Percentiles rank a stretch among this genome's conserved stretches.
phyloP scores from a whole-genome alignment of 202 grass and related monocot genomes.

The Panicum virgatum region DNA sequence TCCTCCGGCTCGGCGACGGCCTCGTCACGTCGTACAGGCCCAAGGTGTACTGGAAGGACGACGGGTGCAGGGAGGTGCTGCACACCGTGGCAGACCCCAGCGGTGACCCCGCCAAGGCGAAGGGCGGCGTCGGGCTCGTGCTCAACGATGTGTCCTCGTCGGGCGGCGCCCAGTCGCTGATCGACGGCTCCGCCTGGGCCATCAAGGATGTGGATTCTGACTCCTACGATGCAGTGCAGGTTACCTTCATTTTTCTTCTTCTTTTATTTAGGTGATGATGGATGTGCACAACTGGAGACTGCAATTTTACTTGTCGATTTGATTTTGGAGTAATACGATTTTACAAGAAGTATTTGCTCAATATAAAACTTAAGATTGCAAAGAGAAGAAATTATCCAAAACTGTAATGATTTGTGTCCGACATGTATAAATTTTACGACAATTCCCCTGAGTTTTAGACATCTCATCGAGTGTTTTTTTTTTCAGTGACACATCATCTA shows the following conservation, averaged over 20 bases:
- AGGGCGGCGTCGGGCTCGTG: slow-evolving; percentile 79
- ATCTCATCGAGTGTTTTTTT: too few relatives aligned
- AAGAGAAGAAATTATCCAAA: background rate
- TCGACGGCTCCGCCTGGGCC: slow-evolving; percentile 57
- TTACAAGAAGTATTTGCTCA: background rate
- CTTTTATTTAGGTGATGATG: background rate
- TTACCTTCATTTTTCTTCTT: background rate
- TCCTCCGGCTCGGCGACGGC: slow-evolving; percentile 65
- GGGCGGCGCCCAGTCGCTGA: slow-evolving; percentile 29
- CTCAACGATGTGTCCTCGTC: slow-evolving; percentile 57
- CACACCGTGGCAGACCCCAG: slow-evolving; percentile 50
- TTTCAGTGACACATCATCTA: too few relatives aligned
- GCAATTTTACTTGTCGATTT: background rate
- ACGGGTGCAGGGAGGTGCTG: slow-evolving; percentile 78
- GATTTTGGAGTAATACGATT: background rate
- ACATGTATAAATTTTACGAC: background rate
- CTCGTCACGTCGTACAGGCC: slow-evolving; percentile 90
- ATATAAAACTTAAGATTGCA: background rate
- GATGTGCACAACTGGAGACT: background rate
- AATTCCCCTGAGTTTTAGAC: background rate
- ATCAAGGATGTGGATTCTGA: slow-evolving; percentile 79
- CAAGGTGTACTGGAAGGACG: slow-evolving; percentile 89
- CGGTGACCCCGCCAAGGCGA: background rate
- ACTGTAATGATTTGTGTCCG: background rate
- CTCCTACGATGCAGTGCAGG: slow-evolving; percentile 88